These are phyloP conservation scores for Ogataea methanolica DNA, from an alignment of 805 yeast species.

Conservation along the genomic window DNA sequence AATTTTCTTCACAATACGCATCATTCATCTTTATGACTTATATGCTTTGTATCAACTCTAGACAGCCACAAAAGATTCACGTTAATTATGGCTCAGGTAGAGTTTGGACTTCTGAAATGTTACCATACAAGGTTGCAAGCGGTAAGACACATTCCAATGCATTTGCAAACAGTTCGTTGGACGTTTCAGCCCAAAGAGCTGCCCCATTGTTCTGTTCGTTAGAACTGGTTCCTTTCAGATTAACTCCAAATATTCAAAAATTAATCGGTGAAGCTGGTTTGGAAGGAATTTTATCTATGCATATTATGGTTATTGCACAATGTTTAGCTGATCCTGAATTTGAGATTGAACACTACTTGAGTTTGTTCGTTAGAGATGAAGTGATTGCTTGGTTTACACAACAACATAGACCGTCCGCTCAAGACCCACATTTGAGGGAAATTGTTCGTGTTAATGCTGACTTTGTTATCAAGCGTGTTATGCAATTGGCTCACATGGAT, in stretches of 20 bases:
- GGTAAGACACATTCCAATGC: constrained; percentile 37
- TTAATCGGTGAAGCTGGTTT: constrained; percentile 90
- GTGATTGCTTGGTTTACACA: constrained; percentile 91
- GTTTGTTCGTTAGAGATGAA: constrained; percentile 95
- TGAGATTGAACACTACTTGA: constrained; percentile 84
- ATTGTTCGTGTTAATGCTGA: constrained; percentile 88
- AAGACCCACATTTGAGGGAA: constrained; percentile 78
- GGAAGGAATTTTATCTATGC: constrained; percentile 87
- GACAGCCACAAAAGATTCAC: constrained; percentile 92
- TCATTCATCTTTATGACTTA: constrained; percentile 88
- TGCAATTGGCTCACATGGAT: constrained; percentile 58
- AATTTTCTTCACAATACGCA: constrained; percentile 92
- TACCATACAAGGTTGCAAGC: constrained; percentile 77
- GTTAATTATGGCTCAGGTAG: constrained; percentile 78
- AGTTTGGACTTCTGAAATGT: constrained; percentile 92
- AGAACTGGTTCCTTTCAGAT: constrained; percentile 92
- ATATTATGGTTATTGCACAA: constrained; percentile 78
- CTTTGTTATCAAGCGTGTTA: constrained; percentile 69
- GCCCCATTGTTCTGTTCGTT: constrained; percentile 86
- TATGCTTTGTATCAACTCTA: constrained; percentile 87
- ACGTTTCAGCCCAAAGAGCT: constrained; percentile 46
- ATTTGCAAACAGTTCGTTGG: constrained; percentile 40
- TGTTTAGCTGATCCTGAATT: constrained; percentile 89
- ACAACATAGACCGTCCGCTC: constrained; percentile 77
- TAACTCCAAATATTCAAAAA: constrained; percentile 93